These are phyloP conservation scores for Solanum sitiens DNA, from an alignment of 257 asterid species.

Conservation along the genomic window DNA sequence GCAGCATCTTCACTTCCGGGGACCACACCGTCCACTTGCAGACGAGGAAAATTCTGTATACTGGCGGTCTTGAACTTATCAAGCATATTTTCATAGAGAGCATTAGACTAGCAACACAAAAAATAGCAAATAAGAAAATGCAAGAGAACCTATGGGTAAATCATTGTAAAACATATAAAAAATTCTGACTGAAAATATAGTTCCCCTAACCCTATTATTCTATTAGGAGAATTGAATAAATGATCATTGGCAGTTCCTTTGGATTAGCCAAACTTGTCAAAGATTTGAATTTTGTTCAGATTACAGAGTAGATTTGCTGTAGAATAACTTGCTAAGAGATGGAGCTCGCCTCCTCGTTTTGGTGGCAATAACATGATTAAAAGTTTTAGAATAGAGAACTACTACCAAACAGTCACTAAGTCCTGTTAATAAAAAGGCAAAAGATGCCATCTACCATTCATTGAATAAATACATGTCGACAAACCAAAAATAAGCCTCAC, in stretches of 20 bases:
- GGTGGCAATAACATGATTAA: neutral
- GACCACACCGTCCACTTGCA: conserved; percentile 79
- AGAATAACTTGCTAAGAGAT: neutral
- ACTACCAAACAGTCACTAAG: neutral
- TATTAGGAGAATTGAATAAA: neutral
- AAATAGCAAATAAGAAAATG: neutral
- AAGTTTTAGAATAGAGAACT: neutral
- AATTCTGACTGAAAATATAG: neutral
- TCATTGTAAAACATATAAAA: neutral
- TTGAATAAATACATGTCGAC: neutral
- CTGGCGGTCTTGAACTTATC: conserved; percentile 42
- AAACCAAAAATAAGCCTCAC: neutral
- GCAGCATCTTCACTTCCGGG: conserved; percentile 91
- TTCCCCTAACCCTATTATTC: neutral
- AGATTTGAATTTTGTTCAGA: neutral
- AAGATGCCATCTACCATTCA: neutral
- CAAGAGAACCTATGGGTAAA: neutral
- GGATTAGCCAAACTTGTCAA: neutral
- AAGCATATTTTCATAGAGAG: conserved; percentile 60
- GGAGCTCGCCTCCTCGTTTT: neutral
- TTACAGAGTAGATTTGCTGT: neutral
- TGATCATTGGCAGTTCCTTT: neutral
- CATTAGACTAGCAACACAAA: conserved; percentile 46
- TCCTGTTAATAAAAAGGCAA: neutral
- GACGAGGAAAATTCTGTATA: conserved; percentile 62